Evolutionary conservation across 2,329 filamentous ascomycete species (phyloP), one percentile per base, ranked within the genome.

Genomic region (Penicillium sp.): DNA sequence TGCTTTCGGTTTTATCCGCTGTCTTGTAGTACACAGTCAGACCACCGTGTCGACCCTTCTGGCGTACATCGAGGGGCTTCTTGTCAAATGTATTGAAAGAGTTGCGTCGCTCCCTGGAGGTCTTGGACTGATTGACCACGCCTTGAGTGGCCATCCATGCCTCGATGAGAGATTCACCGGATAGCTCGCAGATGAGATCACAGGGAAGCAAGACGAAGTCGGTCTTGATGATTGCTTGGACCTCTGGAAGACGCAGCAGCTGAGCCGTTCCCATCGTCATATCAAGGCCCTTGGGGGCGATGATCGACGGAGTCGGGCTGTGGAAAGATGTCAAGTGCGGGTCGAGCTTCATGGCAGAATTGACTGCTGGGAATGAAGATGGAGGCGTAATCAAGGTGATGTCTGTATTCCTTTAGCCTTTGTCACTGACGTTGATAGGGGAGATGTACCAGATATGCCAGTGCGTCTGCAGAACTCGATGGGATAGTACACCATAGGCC

Each of bases 261-360:
- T 96, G 88, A 5, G 91, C 92, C 6, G 93, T 97, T 48, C 91
- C 91, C 0, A 89, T 95, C 57, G 90, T 93, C 66, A 92, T 86
- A 46, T 90, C 86, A 29, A 96, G 80, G 40, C 83, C 86, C 63
- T 81, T 77, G 1, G 92, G 92, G 1, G 91, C 87, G n/a, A 96
- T 75, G 13, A 96, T 87, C 56, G 89, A 89, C 0, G 72, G 73
- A 27, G 75, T 38, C 3, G 43, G 40, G 34, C 34, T 36, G 11
- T 32, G 47, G n/a, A 47, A 31, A 2, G 16, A 48, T 4, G 50
- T 49, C 3, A 53, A 38, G 5, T 53, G 22, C 13, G 50, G 50
- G 10, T 53, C 42, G 10, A 42, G 29, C 8, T 48, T 39, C 18
- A 53, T 18, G 0, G 50, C 50, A 4, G 44, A 13, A 4, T 16